These are phyloP conservation scores for Pholiota microspora DNA, from an alignment of 768 basidiomycete genomes.

Conservation along the genomic window DNA sequence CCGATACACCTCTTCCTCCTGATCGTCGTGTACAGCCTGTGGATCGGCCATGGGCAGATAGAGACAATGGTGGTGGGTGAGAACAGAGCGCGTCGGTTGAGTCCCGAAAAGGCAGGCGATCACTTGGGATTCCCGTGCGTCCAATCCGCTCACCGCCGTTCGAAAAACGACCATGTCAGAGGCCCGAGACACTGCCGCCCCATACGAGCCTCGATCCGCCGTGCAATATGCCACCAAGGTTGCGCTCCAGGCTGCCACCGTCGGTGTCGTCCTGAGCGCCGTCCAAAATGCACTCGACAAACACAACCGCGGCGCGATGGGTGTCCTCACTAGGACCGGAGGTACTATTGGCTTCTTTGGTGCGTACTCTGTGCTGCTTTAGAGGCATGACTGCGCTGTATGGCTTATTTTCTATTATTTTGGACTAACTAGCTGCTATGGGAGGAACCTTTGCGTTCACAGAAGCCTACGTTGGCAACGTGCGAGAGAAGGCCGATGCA, in stretches of 20 bases:
- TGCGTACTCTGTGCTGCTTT: constrained; percentile 34
- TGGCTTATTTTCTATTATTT: constrained; percentile 1
- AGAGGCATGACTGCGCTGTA: background rate
- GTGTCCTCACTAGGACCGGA: constrained; percentile 84
- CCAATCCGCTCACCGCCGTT: constrained; percentile 29
- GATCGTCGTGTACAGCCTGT: background rate
- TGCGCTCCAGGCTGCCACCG: constrained; percentile 62
- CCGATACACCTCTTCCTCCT: constrained; percentile 8
- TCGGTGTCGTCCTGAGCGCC: constrained; percentile 67
- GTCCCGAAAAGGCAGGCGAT: constrained; percentile 31
- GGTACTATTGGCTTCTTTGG: constrained; percentile 92
- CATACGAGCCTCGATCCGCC: constrained; percentile 50
- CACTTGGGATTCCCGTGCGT: constrained; percentile 20
- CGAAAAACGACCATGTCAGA: constrained; percentile 35
- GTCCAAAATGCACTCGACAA: constrained; percentile 77
- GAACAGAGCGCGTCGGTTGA: constrained; percentile 11
- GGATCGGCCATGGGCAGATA: background rate
- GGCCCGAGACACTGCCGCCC: constrained; percentile 22
- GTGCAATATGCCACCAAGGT: constrained; percentile 53
- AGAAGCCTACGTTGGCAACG: constrained; percentile 78
- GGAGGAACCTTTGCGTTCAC: constrained; percentile 84
- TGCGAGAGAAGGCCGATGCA: constrained; percentile 74
- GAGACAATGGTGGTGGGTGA: background rate
- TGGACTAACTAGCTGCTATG: constrained; percentile 69
- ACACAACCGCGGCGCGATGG: constrained; percentile 79